Base-by-base conservation (phyloP, 805 yeast species). In the Spathaspora arborariae region DNA sequence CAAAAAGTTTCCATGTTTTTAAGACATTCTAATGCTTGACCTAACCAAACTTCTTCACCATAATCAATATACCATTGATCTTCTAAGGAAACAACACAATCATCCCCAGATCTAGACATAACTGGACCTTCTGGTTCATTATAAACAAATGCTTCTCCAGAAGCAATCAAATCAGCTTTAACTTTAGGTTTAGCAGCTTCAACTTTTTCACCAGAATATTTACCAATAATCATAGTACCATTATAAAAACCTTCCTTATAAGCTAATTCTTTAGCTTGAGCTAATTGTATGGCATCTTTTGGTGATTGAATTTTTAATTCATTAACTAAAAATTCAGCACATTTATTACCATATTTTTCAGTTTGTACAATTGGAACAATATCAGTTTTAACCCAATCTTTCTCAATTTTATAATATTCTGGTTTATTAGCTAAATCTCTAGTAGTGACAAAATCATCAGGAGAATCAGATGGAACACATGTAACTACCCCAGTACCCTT, bases 401-500 rank as follows among this genome's bases (percentile, higher is more conserved):
- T 77, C 51, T 91, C 77, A 60, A 92, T 87, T 45, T 82, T 80
- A 66, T 92, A 91, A 67, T 82, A 92, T 59, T 89, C 97, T 26
- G 97, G 86, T 73, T 92, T 92, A 75, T 88, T 82, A 57, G 78
- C 78, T 58, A 94, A 79, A 56, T 94, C 99, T 59, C 75, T 76
- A 42, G 85, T 79, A 50, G 97, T 94, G 68, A 92, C 83, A 63
- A 60, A 94, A 74, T 94, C 99, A 74, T 94, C 99, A 51, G 99
- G 98, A 48, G 98, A 91, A 68, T 91, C 97, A n/a, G 96, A 85
- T 52, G 98, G 99, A 52, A 91, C 98, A 75, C 97, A 94, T 5
- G 98, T 92, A 48, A 94, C 99, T 40, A 94, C 97, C 75, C 98
- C 99, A 40, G 98, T 94, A 79, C 99, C 99, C 75, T 94, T 94